A percentile compares a stretch with the other conserved stretches of the same genome.
Conservation (phyloP, 257 asterid species). For the Nemophila menziesii region DNA sequence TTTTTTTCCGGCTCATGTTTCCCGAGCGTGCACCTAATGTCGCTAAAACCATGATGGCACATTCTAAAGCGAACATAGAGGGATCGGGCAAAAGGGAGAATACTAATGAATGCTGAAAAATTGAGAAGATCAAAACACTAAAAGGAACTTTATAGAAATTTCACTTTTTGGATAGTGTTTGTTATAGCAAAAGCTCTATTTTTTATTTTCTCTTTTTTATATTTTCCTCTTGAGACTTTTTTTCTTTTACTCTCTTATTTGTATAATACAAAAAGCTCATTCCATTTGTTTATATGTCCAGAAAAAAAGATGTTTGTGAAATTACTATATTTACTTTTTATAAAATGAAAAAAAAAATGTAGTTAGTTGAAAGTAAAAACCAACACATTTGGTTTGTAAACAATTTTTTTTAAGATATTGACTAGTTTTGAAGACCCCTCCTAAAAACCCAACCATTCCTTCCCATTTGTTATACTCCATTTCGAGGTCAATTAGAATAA, state of each 20-base stretch:
- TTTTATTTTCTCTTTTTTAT: neutral
- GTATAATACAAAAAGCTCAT: neutral
- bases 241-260: neutral
- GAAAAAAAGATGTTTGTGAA: too few species aligned
- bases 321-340: too few species aligned
- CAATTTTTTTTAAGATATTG: too few species aligned
- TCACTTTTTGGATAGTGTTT: neutral
- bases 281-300: too few species aligned
- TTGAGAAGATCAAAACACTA: neutral
- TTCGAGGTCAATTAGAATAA: too few species aligned
- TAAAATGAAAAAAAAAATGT: too few species aligned
- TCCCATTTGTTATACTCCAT: too few species aligned
- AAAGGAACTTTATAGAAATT: neutral
- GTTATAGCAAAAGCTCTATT: neutral
- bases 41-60: neutral
- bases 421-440: too few species aligned
- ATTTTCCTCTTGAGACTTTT: neutral
- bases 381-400: too few species aligned
- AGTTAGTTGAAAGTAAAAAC: too few species aligned
- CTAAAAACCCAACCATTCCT: too few species aligned
- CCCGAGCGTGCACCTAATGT: slow-evolving; percentile 2
- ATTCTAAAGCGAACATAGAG: neutral
- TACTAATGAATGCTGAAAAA: neutral
- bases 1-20: slow-evolving; percentile 1
- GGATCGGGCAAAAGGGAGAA: neutral